Evolutionary conservation across 169 alveolate species (phyloP).

Genomic region (Haemoproteus tartakovskyi): DNA sequence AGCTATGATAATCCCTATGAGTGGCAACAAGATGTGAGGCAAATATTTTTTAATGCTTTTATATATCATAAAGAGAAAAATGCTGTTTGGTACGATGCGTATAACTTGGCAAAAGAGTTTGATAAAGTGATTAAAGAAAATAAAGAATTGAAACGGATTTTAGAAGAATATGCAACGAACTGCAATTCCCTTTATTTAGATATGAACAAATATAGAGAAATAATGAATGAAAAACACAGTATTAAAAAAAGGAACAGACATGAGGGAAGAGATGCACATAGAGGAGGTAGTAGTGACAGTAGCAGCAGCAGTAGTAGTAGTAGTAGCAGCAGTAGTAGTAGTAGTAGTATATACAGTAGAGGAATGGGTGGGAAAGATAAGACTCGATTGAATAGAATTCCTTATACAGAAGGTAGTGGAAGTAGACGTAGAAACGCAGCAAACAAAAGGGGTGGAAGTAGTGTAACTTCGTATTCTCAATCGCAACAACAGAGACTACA

Average conservation of each 20-base stretch:
- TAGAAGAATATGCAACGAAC: conserved; percentile 13
- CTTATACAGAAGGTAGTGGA: not conserved
- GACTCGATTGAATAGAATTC: not conserved
- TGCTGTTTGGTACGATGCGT: conserved; percentile 67
- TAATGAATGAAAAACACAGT: conserved; percentile 6
- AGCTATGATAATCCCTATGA: conserved; percentile 85
- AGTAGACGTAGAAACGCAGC: not conserved
- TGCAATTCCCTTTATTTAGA: conserved; percentile 54
- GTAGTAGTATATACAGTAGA: not conserved
- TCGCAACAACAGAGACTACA: too few relatives aligned
- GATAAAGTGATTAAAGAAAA: conserved; percentile 58
- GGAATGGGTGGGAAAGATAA: not conserved
- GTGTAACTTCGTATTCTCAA: too few relatives aligned
- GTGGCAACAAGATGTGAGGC: conserved; percentile 89
- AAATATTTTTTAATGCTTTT: conserved; percentile 86
- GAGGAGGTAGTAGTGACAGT: not conserved
- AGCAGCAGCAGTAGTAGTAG: conserved; percentile 1
- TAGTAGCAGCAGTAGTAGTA: conserved; percentile 1
- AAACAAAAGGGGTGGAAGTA: not conserved
- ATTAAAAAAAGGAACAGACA: conserved; percentile 1
- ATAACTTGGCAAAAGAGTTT: conserved; percentile 68
- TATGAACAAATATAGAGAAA: conserved; percentile 68
- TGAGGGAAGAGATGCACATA: conserved; percentile 21
- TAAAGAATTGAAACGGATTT: conserved; percentile 16
- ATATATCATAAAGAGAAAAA: conserved; percentile 63